These are phyloP conservation scores for Hortaea sp. DNA, from an alignment of 2,329 filamentous ascomycete species.

Conservation along the genomic window DNA sequence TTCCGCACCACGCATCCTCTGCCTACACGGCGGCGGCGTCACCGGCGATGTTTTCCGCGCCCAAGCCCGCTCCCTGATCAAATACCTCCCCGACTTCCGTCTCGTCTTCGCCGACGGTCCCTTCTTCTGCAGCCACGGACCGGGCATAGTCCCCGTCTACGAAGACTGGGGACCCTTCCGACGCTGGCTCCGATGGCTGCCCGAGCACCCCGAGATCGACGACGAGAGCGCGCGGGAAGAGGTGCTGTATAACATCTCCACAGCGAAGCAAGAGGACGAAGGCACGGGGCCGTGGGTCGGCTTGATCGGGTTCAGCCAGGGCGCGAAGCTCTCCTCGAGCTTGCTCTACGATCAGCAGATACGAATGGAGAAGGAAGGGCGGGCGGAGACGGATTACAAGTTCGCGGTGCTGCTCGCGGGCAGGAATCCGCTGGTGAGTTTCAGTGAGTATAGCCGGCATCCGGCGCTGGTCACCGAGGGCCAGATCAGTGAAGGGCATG, in stretches of 20 bases:
- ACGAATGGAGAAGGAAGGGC: conserved; percentile 31
- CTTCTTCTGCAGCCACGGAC: conserved; percentile 51
- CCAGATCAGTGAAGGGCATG: conserved; percentile 36
- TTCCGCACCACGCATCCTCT: conserved; percentile 56
- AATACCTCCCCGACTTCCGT: conserved; percentile 51
- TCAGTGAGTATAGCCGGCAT: conserved; percentile 32
- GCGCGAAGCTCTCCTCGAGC: conserved; percentile 38
- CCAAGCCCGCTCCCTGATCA: conserved; percentile 52
- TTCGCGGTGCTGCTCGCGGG: conserved; percentile 56
- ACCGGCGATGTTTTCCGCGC: conserved; percentile 59
- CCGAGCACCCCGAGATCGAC: conserved; percentile 46
- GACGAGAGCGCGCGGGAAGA: conserved; percentile 38
- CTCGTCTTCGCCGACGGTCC: conserved; percentile 65
- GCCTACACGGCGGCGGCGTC: conserved; percentile 70
- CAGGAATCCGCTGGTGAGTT: conserved; percentile 47
- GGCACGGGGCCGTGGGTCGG: conserved; percentile 39
- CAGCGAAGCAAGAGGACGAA: conserved; percentile 36
- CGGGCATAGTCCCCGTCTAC: conserved; percentile 56
- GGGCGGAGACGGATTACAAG: conserved; percentile 36
- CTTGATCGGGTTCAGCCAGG: conserved; percentile 41
- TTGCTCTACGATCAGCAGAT: conserved; percentile 50
- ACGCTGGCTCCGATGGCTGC: conserved; percentile 54
- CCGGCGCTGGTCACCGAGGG: conserved; percentile 31
- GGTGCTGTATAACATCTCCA: conserved; percentile 35
- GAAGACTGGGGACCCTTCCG: conserved; percentile 56